phyloP scores from a whole-genome alignment of 345 rosid species.

The Theobroma cacao region DNA sequence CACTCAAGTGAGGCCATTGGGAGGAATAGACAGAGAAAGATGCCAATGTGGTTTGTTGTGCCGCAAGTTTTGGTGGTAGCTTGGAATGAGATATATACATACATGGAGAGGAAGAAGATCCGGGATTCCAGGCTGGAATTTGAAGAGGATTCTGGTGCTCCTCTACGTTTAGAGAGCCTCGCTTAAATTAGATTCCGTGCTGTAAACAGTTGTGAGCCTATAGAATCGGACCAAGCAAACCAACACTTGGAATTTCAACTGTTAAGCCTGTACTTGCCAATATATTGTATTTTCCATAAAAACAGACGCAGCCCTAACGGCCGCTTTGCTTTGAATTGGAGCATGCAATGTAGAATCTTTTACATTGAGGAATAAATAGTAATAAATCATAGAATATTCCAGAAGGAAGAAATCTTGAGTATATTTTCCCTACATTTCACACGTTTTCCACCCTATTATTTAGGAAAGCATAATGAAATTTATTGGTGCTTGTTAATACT shows the following conservation, averaged over 20 bases:
- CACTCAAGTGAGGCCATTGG: slow-evolving; percentile 33
- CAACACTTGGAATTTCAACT: background rate
- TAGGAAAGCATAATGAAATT: background rate
- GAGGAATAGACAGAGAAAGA: background rate
- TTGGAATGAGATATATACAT: background rate
- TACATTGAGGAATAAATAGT: background rate
- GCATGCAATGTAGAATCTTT: no score
- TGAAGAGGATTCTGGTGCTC: background rate
- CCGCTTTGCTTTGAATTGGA: no score
- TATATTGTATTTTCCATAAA: background rate
- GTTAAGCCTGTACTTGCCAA: background rate
- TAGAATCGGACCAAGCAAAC: background rate
- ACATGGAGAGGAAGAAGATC: background rate
- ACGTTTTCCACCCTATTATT: background rate
- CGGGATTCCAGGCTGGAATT: background rate
- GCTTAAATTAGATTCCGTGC: background rate
- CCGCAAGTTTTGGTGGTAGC: background rate
- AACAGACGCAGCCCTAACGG: no score
- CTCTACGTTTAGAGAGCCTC: background rate
- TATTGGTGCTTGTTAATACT: no score
- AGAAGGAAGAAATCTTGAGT: background rate
- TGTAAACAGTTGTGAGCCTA: background rate
- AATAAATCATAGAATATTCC: background rate
- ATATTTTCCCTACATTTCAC: background rate
- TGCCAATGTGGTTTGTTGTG: background rate